A percentile compares a stretch with the other conserved stretches of the same genome.
Conservation (phyloP, 352 stramenopile genomes). For the Phytopythium sindhum region DNA sequence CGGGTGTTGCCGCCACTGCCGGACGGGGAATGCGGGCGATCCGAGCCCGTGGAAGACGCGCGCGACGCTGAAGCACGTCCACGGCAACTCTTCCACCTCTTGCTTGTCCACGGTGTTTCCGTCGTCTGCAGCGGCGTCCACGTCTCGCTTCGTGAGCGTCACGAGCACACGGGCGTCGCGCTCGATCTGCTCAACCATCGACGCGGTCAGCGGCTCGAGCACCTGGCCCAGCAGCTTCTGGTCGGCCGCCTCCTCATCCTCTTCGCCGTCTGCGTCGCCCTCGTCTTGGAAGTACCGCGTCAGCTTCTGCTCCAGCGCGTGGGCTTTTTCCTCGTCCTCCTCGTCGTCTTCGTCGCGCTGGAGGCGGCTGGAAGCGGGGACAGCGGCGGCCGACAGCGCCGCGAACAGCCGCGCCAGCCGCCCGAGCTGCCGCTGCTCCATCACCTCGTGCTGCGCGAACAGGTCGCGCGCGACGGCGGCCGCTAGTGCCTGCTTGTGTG, state of each 20-base stretch:
- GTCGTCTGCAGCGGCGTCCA: constrained; percentile 15
- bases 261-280: constrained; percentile 16
- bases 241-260: constrained; percentile 18
- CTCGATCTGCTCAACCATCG: constrained; percentile 54
- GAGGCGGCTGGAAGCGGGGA: constrained; percentile 15
- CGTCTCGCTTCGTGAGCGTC: constrained; percentile 16
- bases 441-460: constrained; percentile 52
- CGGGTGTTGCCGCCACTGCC: constrained; percentile 59
- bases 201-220: constrained; percentile 43
- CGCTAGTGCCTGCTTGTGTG: constrained; percentile 6
- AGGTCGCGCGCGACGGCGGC: constrained; percentile 28
- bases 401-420: constrained; percentile 57
- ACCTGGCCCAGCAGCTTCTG: constrained; percentile 33
- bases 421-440: constrained; percentile 55
- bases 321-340: constrained; percentile 26
- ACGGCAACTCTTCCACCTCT: constrained; percentile 19
- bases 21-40: constrained; percentile 53
- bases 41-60: constrained; percentile 76
- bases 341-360: constrained; percentile 8
- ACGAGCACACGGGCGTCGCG: constrained; percentile 41
- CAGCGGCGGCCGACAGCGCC: constrained; percentile 37
- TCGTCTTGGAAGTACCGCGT: constrained; percentile 68
- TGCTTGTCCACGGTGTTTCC: constrained; percentile 13
- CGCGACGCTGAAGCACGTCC: constrained; percentile 67
- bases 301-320: constrained; percentile 42